Conservation (phyloP, 2,329 filamentous ascomycete genomes). For the Xylariaceae sp. region DNA sequence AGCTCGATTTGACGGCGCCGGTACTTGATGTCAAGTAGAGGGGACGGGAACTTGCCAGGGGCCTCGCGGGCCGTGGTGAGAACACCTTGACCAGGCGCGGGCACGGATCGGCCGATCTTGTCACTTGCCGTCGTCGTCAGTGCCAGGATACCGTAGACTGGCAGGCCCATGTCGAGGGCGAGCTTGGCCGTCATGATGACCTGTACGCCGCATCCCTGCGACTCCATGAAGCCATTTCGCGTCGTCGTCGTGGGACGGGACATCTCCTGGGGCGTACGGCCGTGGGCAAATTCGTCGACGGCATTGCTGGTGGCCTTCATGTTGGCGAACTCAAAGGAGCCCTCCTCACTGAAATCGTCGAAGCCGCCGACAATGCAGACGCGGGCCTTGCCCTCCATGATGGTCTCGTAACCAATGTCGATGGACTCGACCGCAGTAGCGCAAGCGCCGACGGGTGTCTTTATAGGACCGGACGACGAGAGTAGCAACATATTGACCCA, state of each 20-base stretch:
- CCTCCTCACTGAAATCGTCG: slow-evolving; percentile 98
- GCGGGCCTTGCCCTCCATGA: slow-evolving; percentile 95
- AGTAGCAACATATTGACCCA: slow-evolving; percentile 99
- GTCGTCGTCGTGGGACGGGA: slow-evolving; percentile 96
- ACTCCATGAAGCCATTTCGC: slow-evolving; percentile 98
- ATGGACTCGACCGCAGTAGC: slow-evolving; percentile 96
- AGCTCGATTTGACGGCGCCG: slow-evolving; percentile 90
- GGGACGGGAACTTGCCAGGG: slow-evolving; percentile 86
- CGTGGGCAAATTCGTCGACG: slow-evolving; percentile 91
- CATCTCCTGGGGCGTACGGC: slow-evolving; percentile 94
- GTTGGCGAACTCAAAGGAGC: slow-evolving; percentile 98
- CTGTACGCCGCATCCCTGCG: slow-evolving; percentile 96
- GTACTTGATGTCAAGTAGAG: slow-evolving; percentile 95
- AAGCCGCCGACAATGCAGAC: slow-evolving; percentile 98
- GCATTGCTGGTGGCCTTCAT: slow-evolving; percentile 99
- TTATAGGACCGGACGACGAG: slow-evolving; percentile 95
- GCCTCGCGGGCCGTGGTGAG: slow-evolving; percentile 91
- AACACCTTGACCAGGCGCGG: slow-evolving; percentile 93
- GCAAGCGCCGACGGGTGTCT: slow-evolving; percentile 96
- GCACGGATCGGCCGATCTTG: slow-evolving; percentile 97
- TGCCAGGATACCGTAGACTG: slow-evolving; percentile 90
- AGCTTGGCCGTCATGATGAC: slow-evolving; percentile 97
- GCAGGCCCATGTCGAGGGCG: slow-evolving; percentile 96
- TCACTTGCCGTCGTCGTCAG: slow-evolving; percentile 95
- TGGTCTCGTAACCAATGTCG: slow-evolving; percentile 97